These are phyloP conservation scores for Ilyonectria destructans DNA, from an alignment of 2,329 filamentous ascomycete genomes.

Conservation along the genomic window DNA sequence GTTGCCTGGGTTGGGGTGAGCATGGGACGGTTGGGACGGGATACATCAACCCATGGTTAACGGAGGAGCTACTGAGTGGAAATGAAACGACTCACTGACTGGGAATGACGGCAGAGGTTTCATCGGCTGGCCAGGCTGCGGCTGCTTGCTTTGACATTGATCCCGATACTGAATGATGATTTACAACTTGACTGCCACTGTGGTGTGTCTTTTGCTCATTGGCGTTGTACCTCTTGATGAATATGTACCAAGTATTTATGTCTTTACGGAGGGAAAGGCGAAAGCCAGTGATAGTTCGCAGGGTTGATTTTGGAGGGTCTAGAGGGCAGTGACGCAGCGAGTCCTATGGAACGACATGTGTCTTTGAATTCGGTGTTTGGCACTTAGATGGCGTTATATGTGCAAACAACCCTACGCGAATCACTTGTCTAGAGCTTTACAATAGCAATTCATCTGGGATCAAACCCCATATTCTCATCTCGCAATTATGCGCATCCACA, in stretches of 20 bases:
- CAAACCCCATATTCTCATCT: neutral
- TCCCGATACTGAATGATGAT: slow-evolving; percentile 41
- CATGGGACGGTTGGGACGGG: slow-evolving; percentile 13
- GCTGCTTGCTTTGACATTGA: slow-evolving; percentile 43
- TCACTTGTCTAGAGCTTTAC: neutral
- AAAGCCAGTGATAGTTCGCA: neutral
- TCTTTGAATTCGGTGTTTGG: neutral
- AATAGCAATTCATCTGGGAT: neutral
- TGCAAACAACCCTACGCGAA: too few species aligned
- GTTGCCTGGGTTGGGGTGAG: slow-evolving; percentile 20
- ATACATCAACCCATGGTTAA: slow-evolving; percentile 26
- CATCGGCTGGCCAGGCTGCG: slow-evolving; percentile 31
- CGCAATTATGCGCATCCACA: slow-evolving; percentile 36
- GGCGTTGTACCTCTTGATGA: neutral
- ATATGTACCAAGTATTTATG: neutral
- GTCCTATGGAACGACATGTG: neutral
- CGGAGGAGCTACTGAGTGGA: slow-evolving; percentile 29
- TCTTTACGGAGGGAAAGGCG: neutral
- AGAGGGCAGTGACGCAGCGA: neutral
- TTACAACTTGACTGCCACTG: slow-evolving; percentile 27
- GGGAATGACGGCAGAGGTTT: slow-evolving; percentile 29
- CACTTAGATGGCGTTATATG: neutral
- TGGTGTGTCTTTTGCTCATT: neutral
- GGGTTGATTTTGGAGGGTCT: neutral
- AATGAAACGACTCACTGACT: slow-evolving; percentile 22